Evolutionary conservation across 2,329 filamentous ascomycete species (phyloP), one percentile per base, ranked within the genome.

Genomic region (Conoideocrella luteorostrata): DNA sequence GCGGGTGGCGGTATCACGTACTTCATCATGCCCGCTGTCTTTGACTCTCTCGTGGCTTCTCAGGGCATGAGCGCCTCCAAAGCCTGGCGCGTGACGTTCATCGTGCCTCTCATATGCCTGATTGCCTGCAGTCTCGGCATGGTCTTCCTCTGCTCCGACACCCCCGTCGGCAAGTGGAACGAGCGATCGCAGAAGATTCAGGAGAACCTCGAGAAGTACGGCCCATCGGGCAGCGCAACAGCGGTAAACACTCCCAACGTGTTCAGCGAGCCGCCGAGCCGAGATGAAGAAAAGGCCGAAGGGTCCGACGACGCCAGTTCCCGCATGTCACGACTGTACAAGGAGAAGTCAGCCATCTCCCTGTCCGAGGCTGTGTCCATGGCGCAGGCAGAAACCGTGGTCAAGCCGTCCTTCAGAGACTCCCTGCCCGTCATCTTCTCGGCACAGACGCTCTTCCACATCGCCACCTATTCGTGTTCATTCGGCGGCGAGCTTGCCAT

Each of bases 21-120:
- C 68, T 94, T 95, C 62, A 78, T 91, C 54, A 95, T 95, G 88
- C 89, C 90, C 2, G 87, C 87, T 5, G 82, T 95, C 45, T 93
- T 84, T 64, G 84, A 94, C 63, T 86, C 85, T 0, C 71, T 95
- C 18, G 76, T 86, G 18, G 56, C 65, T 6, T 57, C 72, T 1
- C 72, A 72, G 39, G 78, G 80, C 6, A 69, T 91, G 43, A 67
- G 72, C 1, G 65, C 79, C 2, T 80, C 86, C 53, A 74, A 80
- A 29, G 85, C 89, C 3, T 95, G 90, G 89, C 78, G 89, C 21
- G 78, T 95, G 1, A 77, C 88, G 3, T 95, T 94, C 60, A 70
- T 95, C 48, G 84, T 94, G 5, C 89, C 89, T 0, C 85, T 93
- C 47, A 77, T 90, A 52, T 75, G 91, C 51, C 84, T 91, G 60